Evolutionary conservation across 2,329 filamentous ascomycete genomes (phyloP).

Genomic region (Aspergillus latus): DNA sequence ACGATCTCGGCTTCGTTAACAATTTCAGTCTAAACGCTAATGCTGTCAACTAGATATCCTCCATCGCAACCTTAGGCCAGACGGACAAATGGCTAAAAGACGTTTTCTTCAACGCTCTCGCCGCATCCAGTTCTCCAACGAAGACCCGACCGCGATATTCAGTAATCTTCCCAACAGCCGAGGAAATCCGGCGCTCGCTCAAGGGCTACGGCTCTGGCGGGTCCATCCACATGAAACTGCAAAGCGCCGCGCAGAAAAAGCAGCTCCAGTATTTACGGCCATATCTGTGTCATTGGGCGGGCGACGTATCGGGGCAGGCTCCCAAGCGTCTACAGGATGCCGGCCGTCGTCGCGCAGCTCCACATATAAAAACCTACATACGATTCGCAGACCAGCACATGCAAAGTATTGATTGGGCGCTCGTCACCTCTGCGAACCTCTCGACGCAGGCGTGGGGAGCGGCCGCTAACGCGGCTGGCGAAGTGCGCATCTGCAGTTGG

Average conservation of each 20-base stretch:
- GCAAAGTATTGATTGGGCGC: slow-evolving; percentile 71
- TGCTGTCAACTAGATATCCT: slow-evolving; percentile 66
- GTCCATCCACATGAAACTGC: slow-evolving; percentile 79
- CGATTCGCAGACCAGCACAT: slow-evolving; percentile 53
- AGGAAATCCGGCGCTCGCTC: slow-evolving; percentile 73
- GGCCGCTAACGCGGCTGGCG: slow-evolving; percentile 54
- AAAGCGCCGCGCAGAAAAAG: slow-evolving; percentile 67
- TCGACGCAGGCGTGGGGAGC: slow-evolving; percentile 89
- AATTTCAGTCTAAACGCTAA: slow-evolving; percentile 25
- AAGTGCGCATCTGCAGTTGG: slow-evolving; percentile 74
- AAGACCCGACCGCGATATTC: slow-evolving; percentile 56
- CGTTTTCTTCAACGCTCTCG: slow-evolving; percentile 56
- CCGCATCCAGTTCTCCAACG: slow-evolving; percentile 19
- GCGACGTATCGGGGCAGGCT: slow-evolving; percentile 44
- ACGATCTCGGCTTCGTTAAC: slow-evolving; percentile 10
- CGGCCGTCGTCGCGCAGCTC: slow-evolving; percentile 68
- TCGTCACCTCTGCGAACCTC: slow-evolving; percentile 87
- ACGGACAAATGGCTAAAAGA: slow-evolving; percentile 70
- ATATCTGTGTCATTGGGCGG: slow-evolving; percentile 73
- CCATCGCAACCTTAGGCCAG: slow-evolving; percentile 73
- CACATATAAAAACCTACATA: slow-evolving; percentile 88
- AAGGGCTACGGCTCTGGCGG: slow-evolving; percentile 75
- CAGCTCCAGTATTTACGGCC: slow-evolving; percentile 72
- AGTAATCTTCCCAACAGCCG: slow-evolving; percentile 76
- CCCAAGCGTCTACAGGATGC: slow-evolving; percentile 44